phyloP scores from a whole-genome alignment of 2,329 filamentous ascomycete species.

The Cladobotryum protrusum region DNA sequence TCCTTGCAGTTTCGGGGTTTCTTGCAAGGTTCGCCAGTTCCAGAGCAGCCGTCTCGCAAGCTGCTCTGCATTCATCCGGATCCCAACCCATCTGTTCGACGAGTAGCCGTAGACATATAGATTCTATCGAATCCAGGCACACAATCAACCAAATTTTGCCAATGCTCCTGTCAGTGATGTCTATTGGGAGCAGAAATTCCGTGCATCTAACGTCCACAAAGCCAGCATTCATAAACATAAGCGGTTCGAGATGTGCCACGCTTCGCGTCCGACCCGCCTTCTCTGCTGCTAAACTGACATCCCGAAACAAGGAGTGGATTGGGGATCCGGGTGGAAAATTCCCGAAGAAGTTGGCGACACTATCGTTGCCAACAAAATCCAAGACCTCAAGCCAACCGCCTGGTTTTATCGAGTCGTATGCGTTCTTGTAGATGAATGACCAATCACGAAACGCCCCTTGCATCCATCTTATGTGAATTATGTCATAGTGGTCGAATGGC shows the following conservation, averaged over 20 bases:
- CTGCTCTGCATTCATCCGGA: conserved; percentile 39
- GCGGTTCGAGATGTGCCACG: conserved; percentile 39
- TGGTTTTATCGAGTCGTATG: conserved; percentile 47
- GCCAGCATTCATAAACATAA: conserved; percentile 40
- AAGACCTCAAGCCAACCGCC: conserved; percentile 53
- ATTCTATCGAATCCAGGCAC: conserved; percentile 45
- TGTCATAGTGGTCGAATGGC: conserved; percentile 44
- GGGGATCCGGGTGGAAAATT: conserved; percentile 39
- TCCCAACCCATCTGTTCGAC: conserved; percentile 50
- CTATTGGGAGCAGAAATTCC: conserved; percentile 44
- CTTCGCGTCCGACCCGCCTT: conserved; percentile 41
- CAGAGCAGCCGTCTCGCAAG: conserved; percentile 41
- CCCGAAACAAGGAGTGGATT: conserved; percentile 35
- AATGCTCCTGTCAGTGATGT: conserved; percentile 37
- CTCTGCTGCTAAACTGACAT: conserved; percentile 38
- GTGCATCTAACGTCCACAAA: conserved; percentile 46
- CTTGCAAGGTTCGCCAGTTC: conserved; percentile 45
- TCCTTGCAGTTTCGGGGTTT: conserved; percentile 36
- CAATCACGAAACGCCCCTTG: conserved; percentile 52
- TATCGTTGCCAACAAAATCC: conserved; percentile 45
- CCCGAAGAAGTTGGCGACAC: conserved; percentile 24
- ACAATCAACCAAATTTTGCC: conserved; percentile 50
- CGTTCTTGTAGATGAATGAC: conserved; percentile 47
- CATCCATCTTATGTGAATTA: conserved; percentile 52
- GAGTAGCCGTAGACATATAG: conserved; percentile 42